Base-by-base conservation (phyloP, 2,329 filamentous ascomycete species). In the Aspergillus ochraceus region DNA sequence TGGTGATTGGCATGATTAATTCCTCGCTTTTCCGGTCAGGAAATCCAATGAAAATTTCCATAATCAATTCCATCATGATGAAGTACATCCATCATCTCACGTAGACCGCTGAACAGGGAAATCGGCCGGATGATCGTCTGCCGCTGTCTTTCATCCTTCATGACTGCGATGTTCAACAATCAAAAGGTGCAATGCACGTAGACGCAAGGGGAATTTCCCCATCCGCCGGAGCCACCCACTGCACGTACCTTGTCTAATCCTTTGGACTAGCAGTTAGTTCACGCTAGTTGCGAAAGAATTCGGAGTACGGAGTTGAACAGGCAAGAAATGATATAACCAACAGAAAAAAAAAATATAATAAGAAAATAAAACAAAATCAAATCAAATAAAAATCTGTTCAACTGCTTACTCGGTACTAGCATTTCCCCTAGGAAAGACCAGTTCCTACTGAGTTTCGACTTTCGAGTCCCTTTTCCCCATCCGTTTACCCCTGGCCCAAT, bases 191-290 rank as follows among this genome's bases (percentile, higher is more conserved):
- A 53, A 58, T 65, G 61, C 61, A 65, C 36, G 54, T 29, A 24
- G 61, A 64, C 59, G 66, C 65, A 68, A 68, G 66, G 66, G 65
- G 64, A 61, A 64, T 60, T 57, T 49, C 52, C 50, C 60, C 58
- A 62, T 58, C 47, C 55, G 57, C 58, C 52, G 56, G 57, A 61
- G 58, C 63, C 63, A 65, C 57, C 60, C 55, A 55, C 36, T 62
- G 61, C 58, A 62, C 61, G 62, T 60, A 59, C 45, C 12, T 24
- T 20, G 19, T 46, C 42, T 4, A 46, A 46, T 46, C 17, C 42
- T 20, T 46, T 46, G 42, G 4, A 46, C 42, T 46, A 46, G 42
- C 17, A 6, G 17, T 46, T 46, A 46, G 42, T 46, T 20, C 42
- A 46, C 42, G 42, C 20, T 46, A 46, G 42, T 46, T 46, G 42